A percentile compares a stretch with the other conserved stretches of the same genome.
Evolutionary conservation across 75 land plant genomes (phyloP).

Genomic region (Larix kaempferi): DNA sequence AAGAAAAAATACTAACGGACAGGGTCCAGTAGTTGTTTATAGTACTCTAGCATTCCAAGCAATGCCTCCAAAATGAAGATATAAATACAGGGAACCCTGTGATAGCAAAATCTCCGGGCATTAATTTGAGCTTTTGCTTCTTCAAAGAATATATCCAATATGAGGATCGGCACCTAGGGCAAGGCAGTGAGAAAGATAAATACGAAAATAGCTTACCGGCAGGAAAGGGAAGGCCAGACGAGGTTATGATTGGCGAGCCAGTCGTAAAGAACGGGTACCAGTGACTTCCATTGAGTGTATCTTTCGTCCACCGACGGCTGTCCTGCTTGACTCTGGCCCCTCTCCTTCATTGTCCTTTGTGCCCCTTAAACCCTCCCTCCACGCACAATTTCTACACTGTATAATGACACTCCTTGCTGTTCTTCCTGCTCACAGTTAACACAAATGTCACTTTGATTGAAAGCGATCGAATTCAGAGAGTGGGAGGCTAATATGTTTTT

Average conservation of each 20-base stretch:
- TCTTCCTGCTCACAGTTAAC: no score
- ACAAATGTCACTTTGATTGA: no score
- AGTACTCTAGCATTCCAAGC: neutral
- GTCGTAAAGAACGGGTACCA: conserved; percentile 97
- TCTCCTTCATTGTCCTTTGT: conserved; percentile 28
- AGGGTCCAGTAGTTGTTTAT: no score
- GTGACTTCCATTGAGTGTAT: conserved; percentile 89
- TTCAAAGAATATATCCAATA: no score
- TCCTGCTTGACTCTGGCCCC: conserved; percentile 9
- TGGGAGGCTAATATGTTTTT: no score
- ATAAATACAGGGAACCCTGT: neutral
- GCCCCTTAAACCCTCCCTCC: conserved; percentile 4
- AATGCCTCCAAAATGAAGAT: neutral
- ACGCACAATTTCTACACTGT: no score
- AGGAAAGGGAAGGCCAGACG: conserved; percentile 99
- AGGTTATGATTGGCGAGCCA: conserved; percentile 98
- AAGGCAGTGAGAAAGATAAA: neutral
- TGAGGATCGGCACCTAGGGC: neutral
- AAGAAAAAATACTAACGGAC: no score
- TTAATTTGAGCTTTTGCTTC: no score
- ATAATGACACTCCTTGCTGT: no score
- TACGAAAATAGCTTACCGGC: conserved; percentile 59
- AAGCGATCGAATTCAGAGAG: no score
- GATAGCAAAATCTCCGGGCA: no score
- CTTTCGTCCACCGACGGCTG: conserved; percentile 58